Conservation (phyloP, 129 eudicot genomes). For the Apium graveolens region DNA sequence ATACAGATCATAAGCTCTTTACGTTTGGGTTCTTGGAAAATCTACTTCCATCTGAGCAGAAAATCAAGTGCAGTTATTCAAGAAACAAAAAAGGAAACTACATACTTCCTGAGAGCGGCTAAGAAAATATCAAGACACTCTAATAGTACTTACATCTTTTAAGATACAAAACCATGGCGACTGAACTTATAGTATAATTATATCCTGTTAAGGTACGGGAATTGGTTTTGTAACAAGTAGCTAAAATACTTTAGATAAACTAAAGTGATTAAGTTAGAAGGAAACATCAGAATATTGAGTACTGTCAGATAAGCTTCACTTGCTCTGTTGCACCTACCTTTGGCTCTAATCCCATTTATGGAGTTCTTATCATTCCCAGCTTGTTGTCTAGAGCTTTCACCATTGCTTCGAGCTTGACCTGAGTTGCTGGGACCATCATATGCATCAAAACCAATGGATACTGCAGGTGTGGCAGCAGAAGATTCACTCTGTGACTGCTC, state of each 20-base stretch:
- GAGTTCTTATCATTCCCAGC: conserved; percentile 21
- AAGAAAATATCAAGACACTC: background rate
- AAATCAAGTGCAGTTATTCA: background rate
- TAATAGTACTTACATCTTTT: background rate
- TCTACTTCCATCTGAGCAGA: background rate
- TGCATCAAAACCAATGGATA: conserved; percentile 52
- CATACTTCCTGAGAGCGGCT: background rate
- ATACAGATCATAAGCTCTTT: background rate
- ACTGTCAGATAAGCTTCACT: background rate
- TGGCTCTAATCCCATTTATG: conserved; percentile 28
- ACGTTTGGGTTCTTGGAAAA: background rate
- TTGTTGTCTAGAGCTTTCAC: conserved; percentile 42
- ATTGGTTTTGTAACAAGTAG: background rate
- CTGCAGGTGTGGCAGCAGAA: conserved; percentile 59
- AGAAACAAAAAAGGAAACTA: background rate
- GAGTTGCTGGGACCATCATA: conserved; percentile 64
- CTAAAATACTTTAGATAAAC: background rate
- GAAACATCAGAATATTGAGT: background rate
- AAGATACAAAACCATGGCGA: background rate
- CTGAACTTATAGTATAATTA: background rate
- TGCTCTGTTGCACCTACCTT: conserved; percentile 27
- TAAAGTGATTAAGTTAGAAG: background rate
- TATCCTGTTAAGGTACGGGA: background rate
- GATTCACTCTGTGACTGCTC: conserved; percentile 87
- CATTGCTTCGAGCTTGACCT: conserved; percentile 42